phyloP scores from a whole-genome alignment of 2,329 filamentous ascomycete species.

The Talaromyces marneffei region DNA sequence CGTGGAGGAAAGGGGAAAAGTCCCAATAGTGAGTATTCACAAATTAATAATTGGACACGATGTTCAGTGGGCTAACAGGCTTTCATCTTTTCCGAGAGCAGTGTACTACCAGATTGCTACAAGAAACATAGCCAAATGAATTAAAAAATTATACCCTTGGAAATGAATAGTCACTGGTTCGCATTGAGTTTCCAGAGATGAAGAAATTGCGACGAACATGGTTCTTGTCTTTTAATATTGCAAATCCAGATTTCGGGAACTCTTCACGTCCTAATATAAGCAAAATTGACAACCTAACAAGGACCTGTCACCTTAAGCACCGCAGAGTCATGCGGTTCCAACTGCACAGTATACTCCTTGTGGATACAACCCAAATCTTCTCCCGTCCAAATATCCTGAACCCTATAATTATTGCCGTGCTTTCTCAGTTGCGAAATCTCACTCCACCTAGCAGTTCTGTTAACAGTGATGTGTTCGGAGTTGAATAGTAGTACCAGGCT shows the following conservation, averaged over 20 bases:
- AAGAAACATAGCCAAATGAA: background rate
- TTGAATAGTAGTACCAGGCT: constrained; percentile 31
- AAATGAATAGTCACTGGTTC: background rate
- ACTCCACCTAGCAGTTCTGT: constrained; percentile 24
- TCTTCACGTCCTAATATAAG: background rate
- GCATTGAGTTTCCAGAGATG: background rate
- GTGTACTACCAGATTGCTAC: constrained; percentile 9
- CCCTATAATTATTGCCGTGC: constrained; percentile 14
- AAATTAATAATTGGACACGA: constrained; percentile 4
- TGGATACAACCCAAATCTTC: constrained; percentile 27
- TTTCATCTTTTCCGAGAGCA: background rate
- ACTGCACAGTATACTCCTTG: constrained; percentile 19
- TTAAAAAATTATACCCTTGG: background rate
- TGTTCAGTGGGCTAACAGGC: background rate
- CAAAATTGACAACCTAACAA: background rate
- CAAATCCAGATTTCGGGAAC: background rate
- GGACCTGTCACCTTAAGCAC: constrained; percentile 24
- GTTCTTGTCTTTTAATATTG: background rate
- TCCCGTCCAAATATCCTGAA: constrained; percentile 28
- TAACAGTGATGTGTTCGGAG: constrained; percentile 20
- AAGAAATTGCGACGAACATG: background rate
- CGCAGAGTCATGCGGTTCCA: constrained; percentile 28
- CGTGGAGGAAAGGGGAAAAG: constrained; percentile 16
- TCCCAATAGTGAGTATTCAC: constrained; percentile 7
- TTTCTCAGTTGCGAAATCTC: constrained; percentile 27